A percentile compares a stretch with the other conserved stretches of the same genome.
These are phyloP conservation scores for Cutaneotrichosporon cutaneum DNA, from an alignment of 1,284 basidiomycete species.

Conservation along the genomic window DNA sequence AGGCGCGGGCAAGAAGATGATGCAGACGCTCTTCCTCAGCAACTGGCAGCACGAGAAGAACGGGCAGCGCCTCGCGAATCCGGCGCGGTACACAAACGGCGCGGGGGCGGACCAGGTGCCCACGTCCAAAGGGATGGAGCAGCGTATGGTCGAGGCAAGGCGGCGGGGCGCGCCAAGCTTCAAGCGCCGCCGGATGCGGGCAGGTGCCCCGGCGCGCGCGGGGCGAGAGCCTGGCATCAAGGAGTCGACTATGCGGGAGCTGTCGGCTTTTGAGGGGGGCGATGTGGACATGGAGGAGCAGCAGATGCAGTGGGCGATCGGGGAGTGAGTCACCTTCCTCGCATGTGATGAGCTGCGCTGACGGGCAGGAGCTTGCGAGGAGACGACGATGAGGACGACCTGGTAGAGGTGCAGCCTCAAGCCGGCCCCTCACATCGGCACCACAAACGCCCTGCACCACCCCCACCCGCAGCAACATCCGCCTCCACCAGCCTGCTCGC, in stretches of 20 bases:
- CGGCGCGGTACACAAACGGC: slow-evolving; percentile 31
- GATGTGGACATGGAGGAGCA: slow-evolving; percentile 26
- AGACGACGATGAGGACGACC: not conserved
- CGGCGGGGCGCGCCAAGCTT: slow-evolving; percentile 58
- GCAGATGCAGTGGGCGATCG: slow-evolving; percentile 42
- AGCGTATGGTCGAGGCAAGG: slow-evolving; percentile 26
- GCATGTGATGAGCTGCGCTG: not conserved
- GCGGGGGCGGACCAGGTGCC: slow-evolving; percentile 38
- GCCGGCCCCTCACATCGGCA: not conserved
- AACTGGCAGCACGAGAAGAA: slow-evolving; percentile 52
- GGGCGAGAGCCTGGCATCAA: slow-evolving; percentile 8
- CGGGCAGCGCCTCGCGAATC: slow-evolving; percentile 37
- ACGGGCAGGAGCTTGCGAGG: slow-evolving; percentile 18
- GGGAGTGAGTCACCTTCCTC: slow-evolving; percentile 21
- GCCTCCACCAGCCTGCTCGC: slow-evolving; percentile 27
- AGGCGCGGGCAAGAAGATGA: slow-evolving; percentile 65
- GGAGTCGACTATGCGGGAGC: slow-evolving; percentile 39
- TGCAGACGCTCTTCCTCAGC: slow-evolving; percentile 57
- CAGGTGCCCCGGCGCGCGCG: slow-evolving; percentile 30
- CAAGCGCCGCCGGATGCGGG: slow-evolving; percentile 53
- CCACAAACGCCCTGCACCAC: not conserved
- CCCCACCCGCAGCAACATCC: slow-evolving; percentile 10
- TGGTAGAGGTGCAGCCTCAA: slow-evolving; percentile 1
- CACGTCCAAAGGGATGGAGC: slow-evolving; percentile 37
- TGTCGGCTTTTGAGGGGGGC: slow-evolving; percentile 42